These are phyloP conservation scores for Dendrocalamus latiflorus DNA, from an alignment of 202 grass and related monocot genomes.

Conservation along the genomic window DNA sequence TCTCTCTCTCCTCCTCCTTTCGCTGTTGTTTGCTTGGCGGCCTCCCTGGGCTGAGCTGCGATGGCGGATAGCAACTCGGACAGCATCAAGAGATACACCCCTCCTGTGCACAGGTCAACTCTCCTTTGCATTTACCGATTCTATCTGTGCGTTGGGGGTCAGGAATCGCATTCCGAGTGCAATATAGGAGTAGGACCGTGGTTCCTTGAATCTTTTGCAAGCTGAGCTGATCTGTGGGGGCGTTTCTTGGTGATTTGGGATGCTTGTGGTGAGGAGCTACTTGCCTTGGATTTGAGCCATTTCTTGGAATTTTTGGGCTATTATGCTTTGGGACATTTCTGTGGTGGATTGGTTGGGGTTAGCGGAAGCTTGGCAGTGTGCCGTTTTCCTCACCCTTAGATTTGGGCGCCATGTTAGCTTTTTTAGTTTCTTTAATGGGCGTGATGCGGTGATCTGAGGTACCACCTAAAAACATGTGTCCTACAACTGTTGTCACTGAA, in stretches of 20 bases:
- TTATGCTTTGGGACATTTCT: background rate
- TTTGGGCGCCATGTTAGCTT: constrained; percentile 9
- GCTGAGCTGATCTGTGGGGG: no score
- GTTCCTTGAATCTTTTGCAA: no score
- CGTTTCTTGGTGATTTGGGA: constrained; percentile 5
- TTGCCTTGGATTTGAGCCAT: constrained; percentile 7
- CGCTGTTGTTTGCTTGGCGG: no score
- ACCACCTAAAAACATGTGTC: background rate
- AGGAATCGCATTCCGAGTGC: no score
- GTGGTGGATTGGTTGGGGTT: background rate
- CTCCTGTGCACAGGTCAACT: no score
- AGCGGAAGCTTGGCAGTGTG: background rate
- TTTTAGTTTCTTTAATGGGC: constrained; percentile 23
- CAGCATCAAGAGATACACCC: no score
- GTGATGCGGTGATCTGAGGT: constrained; percentile 11
- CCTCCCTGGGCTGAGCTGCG: no score
- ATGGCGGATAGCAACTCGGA: no score
- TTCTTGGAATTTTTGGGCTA: background rate
- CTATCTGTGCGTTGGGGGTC: no score
- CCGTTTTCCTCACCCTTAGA: background rate
- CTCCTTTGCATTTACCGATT: no score
- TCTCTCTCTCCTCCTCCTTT: no score
- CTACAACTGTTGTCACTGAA: background rate
- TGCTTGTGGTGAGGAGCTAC: background rate
- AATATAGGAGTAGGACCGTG: no score